Percentiles rank a stretch among this genome's conserved stretches.
These are phyloP conservation scores for Wickerhamomyces sp. DNA, from an alignment of 1,139 yeast genomes.

Conservation along the genomic window DNA sequence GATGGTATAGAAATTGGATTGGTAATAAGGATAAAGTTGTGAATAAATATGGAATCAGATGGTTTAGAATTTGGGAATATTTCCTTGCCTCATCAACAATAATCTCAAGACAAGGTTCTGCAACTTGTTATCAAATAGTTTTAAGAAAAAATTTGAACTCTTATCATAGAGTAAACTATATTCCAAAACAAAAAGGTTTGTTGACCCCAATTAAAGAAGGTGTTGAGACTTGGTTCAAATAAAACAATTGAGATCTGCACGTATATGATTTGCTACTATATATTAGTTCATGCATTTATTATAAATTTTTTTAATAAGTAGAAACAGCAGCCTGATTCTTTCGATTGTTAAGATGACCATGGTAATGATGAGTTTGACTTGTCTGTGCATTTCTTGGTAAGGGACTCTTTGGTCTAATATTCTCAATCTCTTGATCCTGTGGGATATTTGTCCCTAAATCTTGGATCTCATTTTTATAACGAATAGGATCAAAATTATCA, in stretches of 20 bases:
- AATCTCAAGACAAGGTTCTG: conserved; percentile 89
- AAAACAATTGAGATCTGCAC: conserved; percentile 1
- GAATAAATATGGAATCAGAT: conserved; percentile 78
- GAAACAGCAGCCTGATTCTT: too few species aligned
- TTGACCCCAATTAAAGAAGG: conserved; percentile 56
- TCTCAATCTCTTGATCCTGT: conserved; percentile 67
- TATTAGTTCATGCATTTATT: neutral
- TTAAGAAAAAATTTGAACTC: conserved; percentile 86
- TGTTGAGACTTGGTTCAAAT: conserved; percentile 43
- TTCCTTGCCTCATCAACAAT: conserved; percentile 79
- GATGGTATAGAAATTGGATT: conserved; percentile 95
- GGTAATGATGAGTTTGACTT: neutral
- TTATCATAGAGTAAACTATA: conserved; percentile 76
- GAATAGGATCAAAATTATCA: conserved; percentile 56
- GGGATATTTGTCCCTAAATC: conserved; percentile 50
- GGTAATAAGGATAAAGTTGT: conserved; percentile 74
- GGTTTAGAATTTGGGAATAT: conserved; percentile 94
- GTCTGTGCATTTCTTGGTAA: conserved; percentile 26
- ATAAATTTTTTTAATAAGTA: too few species aligned
- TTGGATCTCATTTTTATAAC: conserved; percentile 39
- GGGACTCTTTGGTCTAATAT: conserved; percentile 81
- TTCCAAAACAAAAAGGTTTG: conserved; percentile 75
- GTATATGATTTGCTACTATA: too few species aligned
- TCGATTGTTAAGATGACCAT: neutral
- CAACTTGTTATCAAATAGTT: conserved; percentile 87